Evolutionary conservation across 2,329 filamentous ascomycete species (phyloP).

Genomic region (Sporothrix schenckii): DNA sequence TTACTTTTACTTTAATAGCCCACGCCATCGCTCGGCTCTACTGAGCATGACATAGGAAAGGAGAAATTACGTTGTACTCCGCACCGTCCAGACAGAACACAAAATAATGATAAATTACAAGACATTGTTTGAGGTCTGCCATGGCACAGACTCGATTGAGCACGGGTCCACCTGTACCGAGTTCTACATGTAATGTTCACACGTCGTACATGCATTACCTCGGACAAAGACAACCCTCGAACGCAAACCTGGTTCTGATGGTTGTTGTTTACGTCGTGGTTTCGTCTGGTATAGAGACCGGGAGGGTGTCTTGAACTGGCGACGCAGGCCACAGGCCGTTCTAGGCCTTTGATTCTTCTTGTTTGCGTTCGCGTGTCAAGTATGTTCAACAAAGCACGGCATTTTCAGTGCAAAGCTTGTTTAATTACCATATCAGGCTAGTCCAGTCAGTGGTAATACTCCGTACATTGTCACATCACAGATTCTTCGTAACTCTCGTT

Average conservation of each 20-base stretch:
- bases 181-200: not conserved
- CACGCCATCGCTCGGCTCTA: not conserved
- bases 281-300: not conserved
- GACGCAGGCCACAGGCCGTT: not conserved
- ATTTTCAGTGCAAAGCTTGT: constrained; percentile 14
- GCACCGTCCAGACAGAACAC: not conserved
- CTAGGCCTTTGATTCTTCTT: not conserved
- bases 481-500: not conserved
- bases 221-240: no score
- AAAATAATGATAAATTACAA: not conserved
- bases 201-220: not conserved
- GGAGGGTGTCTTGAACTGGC: not conserved
- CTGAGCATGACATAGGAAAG: not conserved
- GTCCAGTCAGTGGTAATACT: not conserved
- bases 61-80: not conserved
- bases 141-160: not conserved
- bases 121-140: not conserved
- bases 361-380: not conserved
- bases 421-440: constrained; percentile 22
- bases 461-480: not conserved
- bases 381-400: not conserved
- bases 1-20: not conserved
- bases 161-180: not conserved
- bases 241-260: not conserved
- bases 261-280: no score